A percentile compares a stretch with the other conserved stretches of the same genome.
Evolutionary conservation across 2,329 filamentous ascomycete genomes (phyloP).

Genomic region (Ophioceras dolichostomum): DNA sequence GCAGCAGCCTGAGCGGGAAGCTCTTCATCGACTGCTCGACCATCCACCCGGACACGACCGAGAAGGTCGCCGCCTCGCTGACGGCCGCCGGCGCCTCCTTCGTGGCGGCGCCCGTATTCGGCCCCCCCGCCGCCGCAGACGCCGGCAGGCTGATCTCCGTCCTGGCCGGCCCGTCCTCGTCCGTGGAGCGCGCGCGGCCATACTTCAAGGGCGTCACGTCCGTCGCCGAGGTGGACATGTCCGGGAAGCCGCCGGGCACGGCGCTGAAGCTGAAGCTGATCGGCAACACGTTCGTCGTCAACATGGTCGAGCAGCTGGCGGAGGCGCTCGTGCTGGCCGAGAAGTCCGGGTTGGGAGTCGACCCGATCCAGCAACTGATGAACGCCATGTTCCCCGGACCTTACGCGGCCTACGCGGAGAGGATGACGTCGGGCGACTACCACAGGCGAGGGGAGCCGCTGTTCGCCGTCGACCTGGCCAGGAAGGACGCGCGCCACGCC

Average conservation of each 20-base stretch:
- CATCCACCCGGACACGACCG: constrained; percentile 70
- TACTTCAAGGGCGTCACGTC: constrained; percentile 65
- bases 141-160: constrained; percentile 61
- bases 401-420: constrained; percentile 60
- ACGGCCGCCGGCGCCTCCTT: constrained; percentile 54
- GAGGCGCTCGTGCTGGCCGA: constrained; percentile 72
- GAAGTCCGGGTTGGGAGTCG: constrained; percentile 62
- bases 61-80: constrained; percentile 47
- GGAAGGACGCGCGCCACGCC: constrained; percentile 73
- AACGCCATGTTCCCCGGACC: constrained; percentile 64
- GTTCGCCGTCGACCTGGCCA: constrained; percentile 69
- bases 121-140: constrained; percentile 58
- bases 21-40: constrained; percentile 82
- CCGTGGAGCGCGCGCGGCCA: constrained; percentile 52
- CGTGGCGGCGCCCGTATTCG: constrained; percentile 60
- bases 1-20: constrained; percentile 52
- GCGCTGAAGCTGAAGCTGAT: constrained; percentile 68
- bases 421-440: constrained; percentile 68
- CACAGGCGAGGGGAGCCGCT: constrained; percentile 65
- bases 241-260: constrained; percentile 53
- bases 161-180: constrained; percentile 49
- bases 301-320: constrained; percentile 68
- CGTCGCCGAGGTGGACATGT: constrained; percentile 57
- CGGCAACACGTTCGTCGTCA: constrained; percentile 76
- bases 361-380: constrained; percentile 59